A percentile compares a stretch with the other conserved stretches of the same genome.
phyloP scores from a whole-genome alignment of 345 rosid genomes.

The Euphorbia lathyris region DNA sequence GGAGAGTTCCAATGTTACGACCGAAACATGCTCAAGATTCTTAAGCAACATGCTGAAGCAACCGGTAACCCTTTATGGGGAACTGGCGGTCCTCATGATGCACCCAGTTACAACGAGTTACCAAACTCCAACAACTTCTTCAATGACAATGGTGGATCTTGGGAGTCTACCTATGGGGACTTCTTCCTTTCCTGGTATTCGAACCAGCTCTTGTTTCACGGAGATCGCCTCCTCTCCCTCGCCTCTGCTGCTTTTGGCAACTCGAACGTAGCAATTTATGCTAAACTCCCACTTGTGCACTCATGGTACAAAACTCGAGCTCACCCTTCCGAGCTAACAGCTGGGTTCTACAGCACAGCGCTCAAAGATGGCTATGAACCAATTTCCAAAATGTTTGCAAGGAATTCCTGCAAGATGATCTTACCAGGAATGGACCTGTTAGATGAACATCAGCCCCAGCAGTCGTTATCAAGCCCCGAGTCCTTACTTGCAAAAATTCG shows the following conservation, averaged over 20 bases:
- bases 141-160: slow-evolving; percentile 71
- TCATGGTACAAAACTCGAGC: slow-evolving; percentile 69
- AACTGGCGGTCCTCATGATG: slow-evolving; percentile 89
- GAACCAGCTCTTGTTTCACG: slow-evolving; percentile 61
- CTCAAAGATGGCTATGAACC: slow-evolving; percentile 63
- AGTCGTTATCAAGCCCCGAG: slow-evolving; percentile 61
- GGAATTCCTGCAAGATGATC: slow-evolving; percentile 77
- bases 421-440: slow-evolving; percentile 84
- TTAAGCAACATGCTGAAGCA: slow-evolving; percentile 66
- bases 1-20: slow-evolving; percentile 96
- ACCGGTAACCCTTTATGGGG: slow-evolving; percentile 84
- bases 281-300: slow-evolving; percentile 69
- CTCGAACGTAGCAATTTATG: slow-evolving; percentile 37
- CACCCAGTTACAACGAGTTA: slow-evolving; percentile 50
- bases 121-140: slow-evolving; percentile 56
- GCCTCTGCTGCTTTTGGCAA: slow-evolving; percentile 51
- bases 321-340: slow-evolving; percentile 72
- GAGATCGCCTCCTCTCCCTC: slow-evolving; percentile 59
- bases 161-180: slow-evolving; percentile 79
- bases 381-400: slow-evolving; percentile 56
- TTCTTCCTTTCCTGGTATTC: slow-evolving; percentile 95
- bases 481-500: slow-evolving; percentile 52
- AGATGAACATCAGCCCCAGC: slow-evolving; percentile 50
- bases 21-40: slow-evolving; percentile 63
- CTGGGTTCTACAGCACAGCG: slow-evolving; percentile 65